Evolutionary conservation across 1,139 yeast genomes (phyloP), one percentile per base, ranked within the genome.

Genomic region (Yamadazyma diddensiae): DNA sequence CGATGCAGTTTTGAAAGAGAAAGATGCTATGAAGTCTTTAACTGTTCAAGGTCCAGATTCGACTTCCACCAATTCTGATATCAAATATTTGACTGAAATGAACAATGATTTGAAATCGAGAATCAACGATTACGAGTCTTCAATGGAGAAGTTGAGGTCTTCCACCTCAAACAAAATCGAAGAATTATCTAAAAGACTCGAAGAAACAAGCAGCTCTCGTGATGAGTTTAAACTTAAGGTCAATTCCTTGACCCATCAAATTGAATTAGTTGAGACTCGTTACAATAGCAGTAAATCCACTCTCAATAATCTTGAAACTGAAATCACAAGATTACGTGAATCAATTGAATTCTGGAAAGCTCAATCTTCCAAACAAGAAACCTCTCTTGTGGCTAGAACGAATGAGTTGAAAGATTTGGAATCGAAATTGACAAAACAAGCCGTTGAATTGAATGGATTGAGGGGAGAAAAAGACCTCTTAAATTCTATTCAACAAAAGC

Each of bases 11-110:
- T 59, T 69, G 3, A 70, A 76, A 37, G 92, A 83, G 50, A 66
- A 86, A 38, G 94, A 85, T 47, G 73, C 78, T 59, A 68, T 82
- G 53, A 63, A 81, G 53, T 50, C 70, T 0, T 56, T 74, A 48
- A 46, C 46, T 16, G 15, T 26, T n/a, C 14, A 23, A 6, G 24
- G 6, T 13, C 5, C 37, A 10, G 34, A 31, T 24, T 35, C 24
- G 4, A 37, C 30, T 19, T n/a, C 35, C 11, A 33, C 41, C 8
- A 33, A 27, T 11, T 26, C 46, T 1, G 51, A 55, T 15, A 49
- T 47, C 5, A 55, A 52, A 17, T 56, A 54, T 28, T 55, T 59
- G 28, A 52, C 49, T 28, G 68, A 58, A 30, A 37, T 49, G 15
- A 57, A 54, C 37, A 44, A 46, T 11, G 64, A 61, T 24, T 56